Base-by-base conservation (phyloP, 352 stramenopile species). In the Globisporangium solare region DNA sequence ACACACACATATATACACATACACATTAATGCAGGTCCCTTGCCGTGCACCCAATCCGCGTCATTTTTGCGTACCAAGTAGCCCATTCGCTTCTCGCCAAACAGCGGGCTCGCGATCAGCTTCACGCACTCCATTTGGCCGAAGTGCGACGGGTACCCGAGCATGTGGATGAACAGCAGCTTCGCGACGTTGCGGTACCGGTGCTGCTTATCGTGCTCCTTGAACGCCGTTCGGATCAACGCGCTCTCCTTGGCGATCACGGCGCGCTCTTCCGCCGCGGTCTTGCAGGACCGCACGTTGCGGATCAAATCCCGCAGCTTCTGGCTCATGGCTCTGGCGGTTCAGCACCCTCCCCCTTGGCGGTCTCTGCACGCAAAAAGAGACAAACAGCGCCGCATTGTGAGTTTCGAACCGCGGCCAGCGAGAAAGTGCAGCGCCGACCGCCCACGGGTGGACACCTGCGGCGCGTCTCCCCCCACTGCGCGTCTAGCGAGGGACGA, bases 91-190 rank as follows among this genome's bases (percentile, higher is more conserved):
- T 99, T 99, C 72, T 99, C 97, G n/a, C 90, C 88, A 69, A 99
- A 99, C 69, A 98, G 93, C 27, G 94, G 96, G 45, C 92, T 98
- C 13, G 98, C 97, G 63, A 99, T 99, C 37, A 99, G 83, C 79
- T 99, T 99, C 59, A 99, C 89, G 72, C 97, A 99, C 79, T 99
- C 97, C 82, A 99, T 98, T 73, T 99, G 97, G 35, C 97, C 98
- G 76, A 99, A 99, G 74, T 99, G 97, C 53, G 94, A 99, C 50
- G 97, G 96, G 72, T 99, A 99, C n/a, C 97, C 97, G 21, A 99
- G 80, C 97, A 99, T 99, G 83, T 99, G 97, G 76, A 99, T 99
- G 73, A 99, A 99, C 4, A 99, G 79, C 56, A 99, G 77, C 70
- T 99, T 99, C 46, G 97, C 96, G 46, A 99, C 97, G 73, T 99